Percentiles rank a stretch among this genome's conserved stretches.
Conservation (phyloP, 2,329 filamentous ascomycete species). For the Hypoxylon sp. region DNA sequence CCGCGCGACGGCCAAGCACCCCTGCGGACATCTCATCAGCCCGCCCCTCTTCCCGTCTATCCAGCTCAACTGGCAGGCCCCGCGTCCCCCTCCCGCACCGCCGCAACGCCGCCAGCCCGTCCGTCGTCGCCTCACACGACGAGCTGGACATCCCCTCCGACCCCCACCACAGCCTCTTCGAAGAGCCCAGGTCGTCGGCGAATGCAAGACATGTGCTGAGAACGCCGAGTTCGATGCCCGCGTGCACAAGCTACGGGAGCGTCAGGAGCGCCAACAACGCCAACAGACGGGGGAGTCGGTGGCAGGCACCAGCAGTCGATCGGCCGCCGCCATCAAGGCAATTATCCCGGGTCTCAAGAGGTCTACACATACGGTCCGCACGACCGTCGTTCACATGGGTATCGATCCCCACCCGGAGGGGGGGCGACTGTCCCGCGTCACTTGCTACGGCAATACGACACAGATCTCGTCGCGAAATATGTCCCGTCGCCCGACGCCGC, state of each 20-base stretch:
- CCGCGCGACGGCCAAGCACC: conserved; percentile 50
- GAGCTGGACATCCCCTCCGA: conserved; percentile 39
- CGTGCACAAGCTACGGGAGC: conserved; percentile 35
- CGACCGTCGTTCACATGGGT: conserved; percentile 33
- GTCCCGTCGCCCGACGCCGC: conserved; percentile 40
- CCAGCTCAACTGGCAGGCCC: conserved; percentile 16
- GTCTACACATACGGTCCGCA: conserved; percentile 26
- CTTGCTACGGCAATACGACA: conserved; percentile 21
- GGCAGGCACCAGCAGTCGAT: conserved; percentile 3
- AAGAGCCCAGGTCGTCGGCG: conserved; percentile 45
- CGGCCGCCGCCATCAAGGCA: conserved; percentile 28
- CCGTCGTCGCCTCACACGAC: conserved; percentile 43
- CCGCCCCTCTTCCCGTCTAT: conserved; percentile 36
- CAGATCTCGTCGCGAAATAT: conserved; percentile 9
- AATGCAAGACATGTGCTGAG: conserved; percentile 46
- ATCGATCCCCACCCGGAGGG: conserved; percentile 12
- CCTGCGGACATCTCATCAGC: conserved; percentile 49
- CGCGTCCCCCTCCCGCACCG: conserved; percentile 19
- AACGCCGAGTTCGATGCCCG: conserved; percentile 42
- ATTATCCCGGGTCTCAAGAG: conserved; percentile 39
- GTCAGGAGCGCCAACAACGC: background rate
- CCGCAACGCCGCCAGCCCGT: conserved; percentile 25
- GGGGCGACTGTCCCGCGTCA: conserved; percentile 8
- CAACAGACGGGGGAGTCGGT: conserved; percentile 34
- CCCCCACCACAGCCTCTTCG: conserved; percentile 30